Evolutionary conservation across 768 basidiomycete species (phyloP).

Genomic region (Termitomyces sp.): DNA sequence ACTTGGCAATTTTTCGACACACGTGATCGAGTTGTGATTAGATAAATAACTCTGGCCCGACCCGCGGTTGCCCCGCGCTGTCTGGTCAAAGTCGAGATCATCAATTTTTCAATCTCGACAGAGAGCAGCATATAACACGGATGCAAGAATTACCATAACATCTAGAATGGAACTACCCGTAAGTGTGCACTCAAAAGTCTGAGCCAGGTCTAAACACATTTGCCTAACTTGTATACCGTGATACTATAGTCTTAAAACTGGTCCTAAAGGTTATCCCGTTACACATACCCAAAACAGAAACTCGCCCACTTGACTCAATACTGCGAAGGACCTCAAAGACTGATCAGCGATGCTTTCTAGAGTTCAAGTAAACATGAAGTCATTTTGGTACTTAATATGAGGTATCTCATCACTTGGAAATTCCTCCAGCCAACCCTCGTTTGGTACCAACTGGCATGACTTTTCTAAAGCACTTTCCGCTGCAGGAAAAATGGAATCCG

Average conservation of each 20-base stretch:
- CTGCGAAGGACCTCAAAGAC: too few species aligned
- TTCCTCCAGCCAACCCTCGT: neutral
- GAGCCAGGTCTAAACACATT: too few species aligned
- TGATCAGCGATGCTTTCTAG: too few species aligned
- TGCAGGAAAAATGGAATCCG: too few species aligned
- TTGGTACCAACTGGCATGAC: too few species aligned
- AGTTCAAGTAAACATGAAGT: neutral
- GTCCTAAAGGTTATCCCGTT: neutral
- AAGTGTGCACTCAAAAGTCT: too few species aligned
- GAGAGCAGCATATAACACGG: too few species aligned
- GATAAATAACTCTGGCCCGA: too few species aligned
- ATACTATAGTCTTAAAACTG: too few species aligned
- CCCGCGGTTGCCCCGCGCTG: too few species aligned
- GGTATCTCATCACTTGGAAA: too few species aligned
- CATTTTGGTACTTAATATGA: too few species aligned
- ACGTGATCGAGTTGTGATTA: constrained; percentile 18
- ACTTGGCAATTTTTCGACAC: constrained; percentile 28
- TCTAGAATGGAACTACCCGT: neutral
- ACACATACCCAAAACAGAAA: neutral
- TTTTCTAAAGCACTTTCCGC: neutral
- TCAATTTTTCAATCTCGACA: neutral
- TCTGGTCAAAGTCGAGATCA: neutral
- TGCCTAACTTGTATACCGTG: neutral
- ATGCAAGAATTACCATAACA: neutral
- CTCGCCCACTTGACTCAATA: neutral